Percentiles rank a stretch among this genome's conserved stretches.
phyloP scores from a whole-genome alignment of 2,329 filamentous ascomycete species.

The Tolypocladium pustulatum region DNA sequence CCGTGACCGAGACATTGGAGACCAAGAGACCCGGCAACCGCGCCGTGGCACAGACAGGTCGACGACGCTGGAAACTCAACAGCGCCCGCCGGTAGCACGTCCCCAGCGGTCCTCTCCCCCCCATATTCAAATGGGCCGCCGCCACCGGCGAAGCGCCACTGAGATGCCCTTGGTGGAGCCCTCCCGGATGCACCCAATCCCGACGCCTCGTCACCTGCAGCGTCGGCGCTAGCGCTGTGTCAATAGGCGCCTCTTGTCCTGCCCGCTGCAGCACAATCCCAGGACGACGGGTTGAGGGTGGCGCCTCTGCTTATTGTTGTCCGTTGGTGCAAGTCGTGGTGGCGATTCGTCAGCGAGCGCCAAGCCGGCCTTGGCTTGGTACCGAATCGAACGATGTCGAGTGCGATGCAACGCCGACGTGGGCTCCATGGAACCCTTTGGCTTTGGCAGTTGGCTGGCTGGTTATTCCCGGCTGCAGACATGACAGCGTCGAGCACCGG shows the following conservation, averaged over 20 bases:
- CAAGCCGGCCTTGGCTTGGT: neutral
- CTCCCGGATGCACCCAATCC: constrained; percentile 1
- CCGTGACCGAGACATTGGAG: neutral
- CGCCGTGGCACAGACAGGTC: neutral
- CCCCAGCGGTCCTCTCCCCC: too few species aligned
- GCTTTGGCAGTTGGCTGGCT: neutral
- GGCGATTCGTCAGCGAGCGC: neutral
- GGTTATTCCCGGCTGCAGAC: neutral
- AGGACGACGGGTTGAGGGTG: neutral
- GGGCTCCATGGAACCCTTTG: neutral
- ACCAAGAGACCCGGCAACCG: neutral
- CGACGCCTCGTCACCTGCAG: constrained; percentile 3
- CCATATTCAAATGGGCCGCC: too few species aligned
- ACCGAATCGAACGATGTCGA: neutral
- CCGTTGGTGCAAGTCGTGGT: neutral
- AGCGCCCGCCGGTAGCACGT: neutral
- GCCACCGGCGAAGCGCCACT: neutral
- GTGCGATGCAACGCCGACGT: neutral
- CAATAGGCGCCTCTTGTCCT: neutral
- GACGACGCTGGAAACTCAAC: neutral
- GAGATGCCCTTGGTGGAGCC: neutral
- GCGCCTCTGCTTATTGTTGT: neutral
- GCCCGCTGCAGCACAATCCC: neutral
- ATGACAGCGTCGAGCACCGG: neutral
- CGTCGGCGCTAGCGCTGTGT: neutral